Evolutionary conservation across 805 yeast species (phyloP), one percentile per base, ranked within the genome.

Genomic region (Nadsonia fulvescens): DNA sequence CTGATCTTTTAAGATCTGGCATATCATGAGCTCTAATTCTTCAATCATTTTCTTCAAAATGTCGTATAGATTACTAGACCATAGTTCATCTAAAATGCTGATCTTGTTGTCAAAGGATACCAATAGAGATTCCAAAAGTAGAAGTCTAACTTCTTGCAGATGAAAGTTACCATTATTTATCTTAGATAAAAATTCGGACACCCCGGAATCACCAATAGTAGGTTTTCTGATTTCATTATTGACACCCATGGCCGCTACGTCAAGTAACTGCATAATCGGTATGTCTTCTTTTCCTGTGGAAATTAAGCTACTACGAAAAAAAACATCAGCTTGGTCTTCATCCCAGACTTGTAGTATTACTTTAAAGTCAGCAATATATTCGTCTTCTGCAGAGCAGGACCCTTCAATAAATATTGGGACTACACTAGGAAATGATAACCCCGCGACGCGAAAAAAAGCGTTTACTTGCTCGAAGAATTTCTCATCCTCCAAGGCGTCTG

Each of bases 11-110:
- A n/a, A n/a, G n/a, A n/a, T n/a, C n/a, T n/a, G n/a, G n/a, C n/a
- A n/a, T n/a, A n/a, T n/a, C 5, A 39, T 28, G 2, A 29, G 29
- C 28, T 41, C 46, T 12, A 37, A 32, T 3, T 27, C 42, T 14
- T 51, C 32, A 3, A 49, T 27, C 4, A 49, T 28, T 33, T 43
- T 43, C 27, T 40, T 45, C 1, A 64, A 41, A 3, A 44, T 45
- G 5, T 46, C 40, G 14, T 41, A 45, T 5, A 66, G 40, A 3
- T 42, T 35, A 0, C 39, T 32, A 8, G 53, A 49, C 66, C 71
- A 60, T 6, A 36, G 25, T 5, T 52, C 49, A 16, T 56, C 54
- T 4, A 48, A 36, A 1, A 66, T 36, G 37, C 12, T 12, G 14
- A 18, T 5, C 28, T 22, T 6, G 18, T 15, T 12, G 15, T 9